These are phyloP conservation scores for Coniochaeta sp. DNA, from an alignment of 2,329 filamentous ascomycete species.

Conservation along the genomic window DNA sequence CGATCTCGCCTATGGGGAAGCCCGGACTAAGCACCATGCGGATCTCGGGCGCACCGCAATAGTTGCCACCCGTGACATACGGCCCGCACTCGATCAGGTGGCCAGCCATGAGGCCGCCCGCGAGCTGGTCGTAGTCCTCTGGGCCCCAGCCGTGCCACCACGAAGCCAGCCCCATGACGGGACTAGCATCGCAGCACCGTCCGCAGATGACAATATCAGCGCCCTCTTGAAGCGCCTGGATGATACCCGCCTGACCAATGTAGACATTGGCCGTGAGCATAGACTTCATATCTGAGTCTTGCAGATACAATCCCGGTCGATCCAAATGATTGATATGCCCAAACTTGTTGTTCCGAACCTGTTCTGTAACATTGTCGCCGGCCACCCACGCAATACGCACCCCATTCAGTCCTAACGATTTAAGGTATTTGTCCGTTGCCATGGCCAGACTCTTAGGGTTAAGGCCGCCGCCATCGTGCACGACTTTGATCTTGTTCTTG, in stretches of 20 bases:
- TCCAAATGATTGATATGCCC: background rate
- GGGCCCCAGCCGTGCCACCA: constrained; percentile 37
- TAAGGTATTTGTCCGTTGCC: constrained; percentile 5
- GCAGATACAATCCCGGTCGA: background rate
- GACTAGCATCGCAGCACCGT: constrained; percentile 27
- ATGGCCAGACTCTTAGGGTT: constrained; percentile 40
- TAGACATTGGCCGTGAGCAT: background rate
- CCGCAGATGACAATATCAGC: constrained; percentile 28
- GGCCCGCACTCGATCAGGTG: constrained; percentile 35
- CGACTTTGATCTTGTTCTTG: constrained; percentile 38
- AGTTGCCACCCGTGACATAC: constrained; percentile 26
- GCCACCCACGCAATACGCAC: constrained; percentile 35
- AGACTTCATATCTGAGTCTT: background rate
- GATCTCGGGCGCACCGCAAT: constrained; percentile 29
- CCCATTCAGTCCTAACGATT: constrained; percentile 4
- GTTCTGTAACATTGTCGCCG: constrained; percentile 33
- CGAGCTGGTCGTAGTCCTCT: constrained; percentile 31
- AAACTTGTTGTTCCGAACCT: constrained; percentile 3
- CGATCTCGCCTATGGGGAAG: constrained; percentile 37
- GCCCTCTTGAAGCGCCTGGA: constrained; percentile 8
- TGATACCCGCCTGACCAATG: background rate
- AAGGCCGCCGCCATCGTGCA: constrained; percentile 39
- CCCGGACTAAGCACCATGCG: constrained; percentile 31
- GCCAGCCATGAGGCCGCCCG: constrained; percentile 30
- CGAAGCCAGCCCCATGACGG: constrained; percentile 37